Evolutionary conservation across 163 green algal genomes (phyloP), one percentile per base, ranked within the genome.

Genomic region (Chloroidium sp.): DNA sequence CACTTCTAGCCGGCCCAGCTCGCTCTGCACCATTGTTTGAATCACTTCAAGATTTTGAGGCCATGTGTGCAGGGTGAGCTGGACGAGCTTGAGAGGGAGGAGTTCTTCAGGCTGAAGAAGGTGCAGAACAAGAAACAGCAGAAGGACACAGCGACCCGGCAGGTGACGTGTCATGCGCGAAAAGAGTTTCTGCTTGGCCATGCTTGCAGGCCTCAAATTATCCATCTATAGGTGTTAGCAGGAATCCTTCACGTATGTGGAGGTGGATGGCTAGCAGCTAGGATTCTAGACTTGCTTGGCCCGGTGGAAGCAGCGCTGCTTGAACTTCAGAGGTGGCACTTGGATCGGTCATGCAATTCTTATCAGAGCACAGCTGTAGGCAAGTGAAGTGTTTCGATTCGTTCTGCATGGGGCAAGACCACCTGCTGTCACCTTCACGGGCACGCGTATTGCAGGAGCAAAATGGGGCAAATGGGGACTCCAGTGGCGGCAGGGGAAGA

Each of bases 81-180:
- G 72, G 96, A 99, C 82, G 96, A 99, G 91, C 88, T 99, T 81
- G 96, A 99, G 92, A 89, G 96, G 61, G 96, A 99, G 90, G 96
- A 99, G 88, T 99, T 99, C 83, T 99, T 99, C 90, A 86, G 96
- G n/a, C 87, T 97, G 80, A 97, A 97, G 74, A 97, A 97, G 88
- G 93, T 97, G 83, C 94, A 98, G 85, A 91, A 91, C 80, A 98
- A 98, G 85, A 98, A 98, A 90, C 91, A 97, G 86, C 93, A 76
- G 82, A 92, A 69, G 69, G 82, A 13, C 84, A 89, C 59, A 61
- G 8, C 12, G 8, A 3, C 6, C 6, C 69, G 8, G 12, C 6
- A 76, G 6, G 12, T 76, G 12, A n/a, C 6, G 4, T 59, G 3
- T 3, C 6, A 59, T 6, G 6, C 12, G 36, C 36, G 36, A 36